Conservation (phyloP, 176 grass and related monocot species). For the Puya raimondii region DNA sequence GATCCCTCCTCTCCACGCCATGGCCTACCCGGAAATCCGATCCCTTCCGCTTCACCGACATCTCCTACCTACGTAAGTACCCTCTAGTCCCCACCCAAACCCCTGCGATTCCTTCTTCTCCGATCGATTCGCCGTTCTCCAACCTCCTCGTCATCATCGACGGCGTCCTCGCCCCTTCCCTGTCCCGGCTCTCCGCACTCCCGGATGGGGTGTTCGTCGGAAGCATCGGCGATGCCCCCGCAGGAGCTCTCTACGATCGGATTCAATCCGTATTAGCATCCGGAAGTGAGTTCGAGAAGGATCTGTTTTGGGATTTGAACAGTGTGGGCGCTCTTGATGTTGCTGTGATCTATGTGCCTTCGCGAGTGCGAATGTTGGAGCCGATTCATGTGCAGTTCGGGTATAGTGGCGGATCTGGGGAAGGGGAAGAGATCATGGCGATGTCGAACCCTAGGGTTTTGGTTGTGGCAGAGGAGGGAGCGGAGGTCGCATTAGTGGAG, state of each 20-base stretch:
- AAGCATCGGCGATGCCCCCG: conserved; percentile 20
- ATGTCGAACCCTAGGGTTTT: conserved; percentile 39
- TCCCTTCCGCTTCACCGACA: conserved; percentile 42
- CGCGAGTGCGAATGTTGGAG: conserved; percentile 17
- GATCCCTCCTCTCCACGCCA: conserved; percentile 22
- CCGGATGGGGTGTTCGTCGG: conserved; percentile 25
- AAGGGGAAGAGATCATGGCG: conserved; percentile 10
- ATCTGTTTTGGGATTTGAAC: conserved; percentile 46
- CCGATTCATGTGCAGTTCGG: conserved; percentile 31
- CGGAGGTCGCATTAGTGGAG: conserved; percentile 28
- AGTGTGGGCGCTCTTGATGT: conserved; percentile 30
- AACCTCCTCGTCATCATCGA: conserved; percentile 27
- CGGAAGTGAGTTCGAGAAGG: conserved; percentile 23
- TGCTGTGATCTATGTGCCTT: conserved; percentile 24
- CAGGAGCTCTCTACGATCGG: conserved; percentile 18
- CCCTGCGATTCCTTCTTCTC: conserved; percentile 3
- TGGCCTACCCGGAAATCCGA: conserved; percentile 37
- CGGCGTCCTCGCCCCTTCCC: conserved; percentile 22
- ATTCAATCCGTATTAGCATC: conserved; percentile 17
- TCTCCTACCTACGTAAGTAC: conserved; percentile 39
- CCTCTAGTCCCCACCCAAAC: conserved; percentile 21
- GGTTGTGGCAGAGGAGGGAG: conserved; percentile 30
- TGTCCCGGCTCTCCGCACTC: conserved; percentile 26
- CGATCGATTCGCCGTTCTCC: conserved; percentile 23
- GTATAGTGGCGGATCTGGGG: conserved; percentile 11